Conservation (phyloP, 208 protist genomes). For the Crithidia thermophila region DNA sequence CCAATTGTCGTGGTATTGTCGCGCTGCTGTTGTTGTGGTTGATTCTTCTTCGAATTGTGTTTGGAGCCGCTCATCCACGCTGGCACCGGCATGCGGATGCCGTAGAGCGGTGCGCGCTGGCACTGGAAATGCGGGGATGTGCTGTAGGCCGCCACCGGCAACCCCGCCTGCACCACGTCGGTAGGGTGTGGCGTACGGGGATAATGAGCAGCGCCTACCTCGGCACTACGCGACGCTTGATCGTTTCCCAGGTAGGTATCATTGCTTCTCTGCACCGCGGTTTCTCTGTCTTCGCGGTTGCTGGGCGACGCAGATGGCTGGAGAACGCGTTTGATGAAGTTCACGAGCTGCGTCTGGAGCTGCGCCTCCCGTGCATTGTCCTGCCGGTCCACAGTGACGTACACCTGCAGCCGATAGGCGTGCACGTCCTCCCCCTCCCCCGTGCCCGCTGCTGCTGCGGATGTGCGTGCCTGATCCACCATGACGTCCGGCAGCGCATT, state of each 20-base stretch:
- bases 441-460: background rate
- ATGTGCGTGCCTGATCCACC: slow-evolving; percentile 13
- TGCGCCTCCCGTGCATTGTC: slow-evolving; percentile 5
- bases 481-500: slow-evolving; percentile 9
- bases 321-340: slow-evolving; percentile 5
- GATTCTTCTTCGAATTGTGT: background rate
- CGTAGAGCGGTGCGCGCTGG: slow-evolving; percentile 37
- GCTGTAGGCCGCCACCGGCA: slow-evolving; percentile 32
- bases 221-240: too few relatives aligned
- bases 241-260: too few relatives aligned
- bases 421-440: slow-evolving; percentile 26
- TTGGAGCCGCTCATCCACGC: slow-evolving; percentile 19
- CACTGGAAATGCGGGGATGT: slow-evolving; percentile 35
- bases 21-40: background rate
- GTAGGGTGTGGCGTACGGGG: too few relatives aligned
- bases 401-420: slow-evolving; percentile 29
- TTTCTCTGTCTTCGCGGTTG: background rate
- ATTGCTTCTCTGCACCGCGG: background rate
- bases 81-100: slow-evolving; percentile 22
- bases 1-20: background rate
- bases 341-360: slow-evolving; percentile 9
- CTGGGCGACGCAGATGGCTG: background rate
- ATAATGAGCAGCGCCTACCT: too few relatives aligned
- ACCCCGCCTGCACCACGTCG: slow-evolving; percentile 11
- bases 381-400: slow-evolving; percentile 7